Base-by-base conservation (phyloP, 2,329 filamentous ascomycete genomes). In the Drechslerella coelobrocha region DNA sequence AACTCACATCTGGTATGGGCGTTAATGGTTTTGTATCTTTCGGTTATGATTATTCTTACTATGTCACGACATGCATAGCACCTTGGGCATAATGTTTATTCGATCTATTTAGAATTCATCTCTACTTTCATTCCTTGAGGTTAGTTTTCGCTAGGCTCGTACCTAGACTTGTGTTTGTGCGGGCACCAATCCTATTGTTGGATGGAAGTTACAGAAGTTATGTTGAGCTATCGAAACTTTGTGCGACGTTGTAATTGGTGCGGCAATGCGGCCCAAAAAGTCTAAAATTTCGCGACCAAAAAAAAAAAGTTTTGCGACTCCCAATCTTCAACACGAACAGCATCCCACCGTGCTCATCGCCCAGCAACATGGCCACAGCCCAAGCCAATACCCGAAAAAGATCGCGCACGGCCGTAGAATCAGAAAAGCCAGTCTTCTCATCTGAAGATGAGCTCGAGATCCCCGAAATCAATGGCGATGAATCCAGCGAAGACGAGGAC, bases 401-500 rank as follows among this genome's bases (percentile, higher is more conserved):
- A 37, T 71, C 66, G 53, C 66, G 66, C 17, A 52, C 66, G 41
- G 59, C 54, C 12, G 39, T 17, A 43, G 66, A 71, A 45, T 52
- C 51, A 9, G 66, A 60, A n/a, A 71, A 63, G 37, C 59, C 53
- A 34, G 66, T 43, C 12, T 26, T 63, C 12, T 69, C 63, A 12
- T 71, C 66, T 6, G 66, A 71, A n/a, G 66, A 71, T 37, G 66
- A 71, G 29, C 63, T 71, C n/a, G 66, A 71, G 26, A 63, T 71
- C 24, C 66, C 66, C 10, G 66, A 71, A 17, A 71, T 83, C 21
- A 80, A 82, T 68, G 80, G 79, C 41, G 76, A 77, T 41, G 77
- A 80, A 55, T 79, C 79, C 26, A 81, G 81, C 73, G 78, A 78
- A 68, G 80, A 79, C 53, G 78, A 79, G 61, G 81, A 81, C 29